phyloP scores from a whole-genome alignment of 1,284 basidiomycete species.

The Ustilago xerochloae region DNA sequence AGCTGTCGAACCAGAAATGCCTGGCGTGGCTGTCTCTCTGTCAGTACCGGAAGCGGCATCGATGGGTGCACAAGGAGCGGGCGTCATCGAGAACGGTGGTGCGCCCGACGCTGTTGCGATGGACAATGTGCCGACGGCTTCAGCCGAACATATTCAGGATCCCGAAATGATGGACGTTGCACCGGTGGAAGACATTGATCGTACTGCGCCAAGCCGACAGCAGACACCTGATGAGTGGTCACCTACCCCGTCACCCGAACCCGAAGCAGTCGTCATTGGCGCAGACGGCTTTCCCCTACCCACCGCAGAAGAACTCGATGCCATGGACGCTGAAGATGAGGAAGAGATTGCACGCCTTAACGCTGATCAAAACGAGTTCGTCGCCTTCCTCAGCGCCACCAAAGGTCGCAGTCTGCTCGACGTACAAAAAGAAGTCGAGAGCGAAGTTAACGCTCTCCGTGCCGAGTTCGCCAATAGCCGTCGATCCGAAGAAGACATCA shows the following conservation, averaged over 20 bases:
- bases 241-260: conserved; percentile 48
- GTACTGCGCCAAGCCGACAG: conserved; percentile 9
- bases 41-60: conserved; percentile 11
- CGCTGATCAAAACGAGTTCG: conserved; percentile 78
- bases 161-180: conserved; percentile 3
- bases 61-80: conserved; percentile 19
- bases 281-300: conserved; percentile 76
- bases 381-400: conserved; percentile 87
- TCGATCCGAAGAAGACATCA: conserved; percentile 94
- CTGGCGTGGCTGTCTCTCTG: conserved; percentile 21
- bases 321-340: conserved; percentile 77
- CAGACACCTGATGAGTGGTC: conserved; percentile 54
- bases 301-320: conserved; percentile 77
- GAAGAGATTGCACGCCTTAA: conserved; percentile 53
- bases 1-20: conserved; percentile 4
- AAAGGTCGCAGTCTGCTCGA: conserved; percentile 71
- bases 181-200: not conserved
- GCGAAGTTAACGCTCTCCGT: conserved; percentile 85
- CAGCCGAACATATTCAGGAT: conserved; percentile 21
- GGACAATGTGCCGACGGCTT: conserved; percentile 44
- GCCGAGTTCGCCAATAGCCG: conserved; percentile 86
- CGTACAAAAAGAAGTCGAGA: conserved; percentile 87
- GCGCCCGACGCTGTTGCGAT: conserved; percentile 21
- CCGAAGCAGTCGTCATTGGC: conserved; percentile 67
- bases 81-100: conserved; percentile 12